phyloP scores from a whole-genome alignment of 2,329 filamentous ascomycete species.

The Davidsoniella australis region DNA sequence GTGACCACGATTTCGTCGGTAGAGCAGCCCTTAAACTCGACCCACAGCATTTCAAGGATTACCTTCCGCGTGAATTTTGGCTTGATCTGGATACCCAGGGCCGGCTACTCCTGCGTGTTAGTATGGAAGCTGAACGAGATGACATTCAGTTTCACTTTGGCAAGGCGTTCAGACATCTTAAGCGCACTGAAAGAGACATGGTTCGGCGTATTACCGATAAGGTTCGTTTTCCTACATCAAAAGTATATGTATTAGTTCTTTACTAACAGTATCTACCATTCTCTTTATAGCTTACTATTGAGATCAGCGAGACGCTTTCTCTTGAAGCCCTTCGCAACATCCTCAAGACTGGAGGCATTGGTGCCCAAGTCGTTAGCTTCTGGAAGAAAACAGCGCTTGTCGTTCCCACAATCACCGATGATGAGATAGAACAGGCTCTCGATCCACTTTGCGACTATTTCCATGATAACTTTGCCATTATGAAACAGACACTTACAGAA shows the following conservation, averaged over 20 bases:
- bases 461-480: constrained; percentile 95
- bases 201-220: constrained; percentile 96
- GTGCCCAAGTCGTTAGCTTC: constrained; percentile 56
- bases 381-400: constrained; percentile 44
- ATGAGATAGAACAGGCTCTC: constrained; percentile 65
- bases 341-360: constrained; percentile 49
- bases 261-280: not conserved
- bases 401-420: constrained; percentile 41
- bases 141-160: constrained; percentile 98
- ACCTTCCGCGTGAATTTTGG: constrained; percentile 92
- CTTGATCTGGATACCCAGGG: constrained; percentile 93
- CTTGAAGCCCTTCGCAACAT: constrained; percentile 60
- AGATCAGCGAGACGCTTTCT: constrained; percentile 82
- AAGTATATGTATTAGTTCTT: not conserved
- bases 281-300: constrained; percentile 57
- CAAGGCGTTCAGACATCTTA: constrained; percentile 87
- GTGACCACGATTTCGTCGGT: constrained; percentile 93
- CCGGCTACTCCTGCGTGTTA: constrained; percentile 71
- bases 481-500: constrained; percentile 90
- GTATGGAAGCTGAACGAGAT: constrained; percentile 96
- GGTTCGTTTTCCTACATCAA: constrained; percentile 28
- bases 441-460: constrained; percentile 85
- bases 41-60: constrained; percentile 91
- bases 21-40: constrained; percentile 96
- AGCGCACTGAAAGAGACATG: constrained; percentile 95